Conservation (phyloP, 495 filamentous ascomycete genomes). For the Penicillium silybi region DNA sequence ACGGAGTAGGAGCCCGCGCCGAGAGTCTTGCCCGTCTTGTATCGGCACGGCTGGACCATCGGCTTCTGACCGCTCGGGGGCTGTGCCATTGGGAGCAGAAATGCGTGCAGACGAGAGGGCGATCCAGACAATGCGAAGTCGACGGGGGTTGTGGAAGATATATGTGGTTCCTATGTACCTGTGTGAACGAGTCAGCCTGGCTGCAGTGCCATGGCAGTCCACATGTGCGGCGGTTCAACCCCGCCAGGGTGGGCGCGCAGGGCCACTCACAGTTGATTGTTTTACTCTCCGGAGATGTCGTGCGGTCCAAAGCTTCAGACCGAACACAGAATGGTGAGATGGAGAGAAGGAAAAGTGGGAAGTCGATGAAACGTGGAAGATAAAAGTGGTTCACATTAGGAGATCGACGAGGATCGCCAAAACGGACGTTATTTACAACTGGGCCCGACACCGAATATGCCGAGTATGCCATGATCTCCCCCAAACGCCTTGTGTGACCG, state of each 20-base stretch:
- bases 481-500: background rate
- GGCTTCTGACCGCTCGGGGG: conserved; percentile 42
- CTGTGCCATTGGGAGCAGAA: conserved; percentile 34
- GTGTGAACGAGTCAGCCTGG: conserved; percentile 15
- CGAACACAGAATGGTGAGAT: background rate
- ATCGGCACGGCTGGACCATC: conserved; percentile 75
- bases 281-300: background rate
- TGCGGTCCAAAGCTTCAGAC: background rate
- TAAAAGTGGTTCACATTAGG: background rate
- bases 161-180: conserved; percentile 4
- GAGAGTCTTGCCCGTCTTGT: conserved; percentile 97
- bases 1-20: conserved; percentile 97
- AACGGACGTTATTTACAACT: conserved; percentile 1
- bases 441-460: background rate
- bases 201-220: conserved; percentile 2
- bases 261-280: conserved; percentile 7
- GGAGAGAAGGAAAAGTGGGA: background rate
- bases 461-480: background rate
- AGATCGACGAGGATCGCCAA: conserved; percentile 9
- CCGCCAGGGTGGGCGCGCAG: conserved; percentile 5
- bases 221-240: conserved; percentile 8
- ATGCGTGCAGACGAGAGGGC: background rate
- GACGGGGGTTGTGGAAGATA: background rate
- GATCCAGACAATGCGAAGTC: background rate
- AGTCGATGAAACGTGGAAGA: background rate